Base-by-base conservation (phyloP, 2,329 filamentous ascomycete genomes). In the Rachicladosporium sp. region DNA sequence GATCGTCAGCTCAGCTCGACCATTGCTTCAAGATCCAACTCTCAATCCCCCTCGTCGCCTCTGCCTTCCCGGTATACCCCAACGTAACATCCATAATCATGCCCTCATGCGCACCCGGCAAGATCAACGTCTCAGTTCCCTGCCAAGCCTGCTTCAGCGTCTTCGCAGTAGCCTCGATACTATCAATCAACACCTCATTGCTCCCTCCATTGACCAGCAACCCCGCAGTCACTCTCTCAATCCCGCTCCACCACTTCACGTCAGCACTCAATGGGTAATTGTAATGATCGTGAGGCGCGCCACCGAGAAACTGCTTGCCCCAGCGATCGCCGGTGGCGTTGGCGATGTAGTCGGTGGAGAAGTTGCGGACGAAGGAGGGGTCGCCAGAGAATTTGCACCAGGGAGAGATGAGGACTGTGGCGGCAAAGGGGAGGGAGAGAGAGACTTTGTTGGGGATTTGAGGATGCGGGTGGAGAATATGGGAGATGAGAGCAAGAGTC, bases 401-500 rank as follows among this genome's bases (percentile, higher is more conserved):
- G 0, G 76, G 76, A 0, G 67, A 70, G 40, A 80, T 67, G 6
- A 78, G 60, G 5, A 76, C 50, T 0, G 67, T 64, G 3, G 65
- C 73, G 2, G 64, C 64, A 10, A 79, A 56, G 6, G 64, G 65
- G 2, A 52, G 52, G 0, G 56, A 49, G 5, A 74, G 52, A 0
- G 52, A 40, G 12, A 77, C 45, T 27, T 27, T 27, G 42, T 32
- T 33, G 1, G 63, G 53, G 32, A 76, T 64, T 1, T 68, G 61
- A 0, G 71, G 64, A 43, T 78, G 74, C 0, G 76, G 73, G 49
- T 80, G 76, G 0, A 67, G 55, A 32, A 74, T 53, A 49, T 74
- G 70, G 1, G 66, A 68, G 4, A 73, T 55, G 1, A 74, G 45
- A 3, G 53, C 54, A 2, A 71, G 42, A 7, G 57, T 51, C 3